Evolutionary conservation across 2,329 filamentous ascomycete species (phyloP), one percentile per base, ranked within the genome.

Genomic region (Juglanconis oblonga): DNA sequence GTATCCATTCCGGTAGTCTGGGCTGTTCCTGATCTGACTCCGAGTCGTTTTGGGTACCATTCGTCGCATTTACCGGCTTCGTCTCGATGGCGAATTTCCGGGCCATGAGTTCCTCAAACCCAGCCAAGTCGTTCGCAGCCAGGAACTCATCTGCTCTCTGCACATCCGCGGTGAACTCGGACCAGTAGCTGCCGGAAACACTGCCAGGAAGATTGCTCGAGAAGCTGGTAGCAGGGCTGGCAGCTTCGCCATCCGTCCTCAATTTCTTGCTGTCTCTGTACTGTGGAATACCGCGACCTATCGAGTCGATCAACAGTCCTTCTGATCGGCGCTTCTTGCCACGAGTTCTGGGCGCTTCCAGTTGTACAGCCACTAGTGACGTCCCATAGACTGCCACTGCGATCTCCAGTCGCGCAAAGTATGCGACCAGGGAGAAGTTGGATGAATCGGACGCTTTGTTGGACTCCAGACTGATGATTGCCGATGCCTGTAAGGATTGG

Each of bases 261-360:
- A 45, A 61, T 51, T 69, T 73, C 63, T 77, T 76, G 5, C 69
- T 55, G 17, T 75, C 65, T 64, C 77, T 75, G 4, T 75, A 67
- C 10, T 74, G 72, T 1, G 78, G 67, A 5, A 83, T 75, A 3
- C 88, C 89, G 62, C 87, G 87, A 1, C 89, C 88, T 57, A 93
- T 84, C 0, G 89, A 89, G 69, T 93, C 89, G 38, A 90, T 88
- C 32, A 93, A 75, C 7, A 90, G 77, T 8, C 88, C 87, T 55
- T 85, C 81, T 1, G 78, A 76, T 44, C 81, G 81, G 42, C 82
- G 78, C 72, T 84, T 82, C 64, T 79, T 82, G 61, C 78, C 77
- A n/a, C 82, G 78, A 50, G 74, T 76, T 67, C 80, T 81, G 1
- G 85, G 85, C 2, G 82, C 81, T 67, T 88, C 85, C n/a, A 89